These are phyloP conservation scores for Colletotrichum sp. DNA, from an alignment of 2,329 filamentous ascomycete species.

Conservation along the genomic window DNA sequence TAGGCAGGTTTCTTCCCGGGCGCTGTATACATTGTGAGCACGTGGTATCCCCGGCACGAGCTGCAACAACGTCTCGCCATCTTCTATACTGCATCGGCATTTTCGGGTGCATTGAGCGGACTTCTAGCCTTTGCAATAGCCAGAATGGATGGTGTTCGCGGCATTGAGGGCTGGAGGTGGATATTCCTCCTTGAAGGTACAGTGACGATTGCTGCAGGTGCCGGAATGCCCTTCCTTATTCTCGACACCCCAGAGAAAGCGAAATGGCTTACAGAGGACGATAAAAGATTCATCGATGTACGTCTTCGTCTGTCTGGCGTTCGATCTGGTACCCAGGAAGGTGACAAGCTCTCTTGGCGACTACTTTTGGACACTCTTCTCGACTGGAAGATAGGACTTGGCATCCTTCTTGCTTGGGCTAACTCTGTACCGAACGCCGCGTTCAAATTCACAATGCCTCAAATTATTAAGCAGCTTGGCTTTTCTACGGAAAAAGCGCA, in stretches of 20 bases:
- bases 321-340: conserved; percentile 3
- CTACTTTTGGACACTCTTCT: conserved; percentile 35
- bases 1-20: conserved; percentile 33
- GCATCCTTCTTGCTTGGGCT: conserved; percentile 44
- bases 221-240: conserved; percentile 32
- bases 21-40: conserved; percentile 31
- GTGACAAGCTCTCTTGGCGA: conserved; percentile 31
- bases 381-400: conserved; percentile 48
- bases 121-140: conserved; percentile 49
- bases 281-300: conserved; percentile 34
- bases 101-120: conserved; percentile 50
- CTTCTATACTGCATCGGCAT: conserved; percentile 47
- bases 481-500: conserved; percentile 35
- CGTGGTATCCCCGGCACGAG: conserved; percentile 35
- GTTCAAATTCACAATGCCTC: conserved; percentile 33
- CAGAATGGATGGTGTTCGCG: conserved; percentile 51
- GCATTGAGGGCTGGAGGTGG: conserved; percentile 61
- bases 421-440: conserved; percentile 40
- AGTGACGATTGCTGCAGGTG: conserved; percentile 44
- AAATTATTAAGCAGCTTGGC: conserved; percentile 44
- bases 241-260: conserved; percentile 38
- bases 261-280: conserved; percentile 39
- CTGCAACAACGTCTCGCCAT: conserved; percentile 33
- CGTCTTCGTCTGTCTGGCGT: background rate
- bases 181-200: conserved; percentile 46